Conservation (phyloP, 805 yeast genomes). For the Cyberlindnera xylosilytica region DNA sequence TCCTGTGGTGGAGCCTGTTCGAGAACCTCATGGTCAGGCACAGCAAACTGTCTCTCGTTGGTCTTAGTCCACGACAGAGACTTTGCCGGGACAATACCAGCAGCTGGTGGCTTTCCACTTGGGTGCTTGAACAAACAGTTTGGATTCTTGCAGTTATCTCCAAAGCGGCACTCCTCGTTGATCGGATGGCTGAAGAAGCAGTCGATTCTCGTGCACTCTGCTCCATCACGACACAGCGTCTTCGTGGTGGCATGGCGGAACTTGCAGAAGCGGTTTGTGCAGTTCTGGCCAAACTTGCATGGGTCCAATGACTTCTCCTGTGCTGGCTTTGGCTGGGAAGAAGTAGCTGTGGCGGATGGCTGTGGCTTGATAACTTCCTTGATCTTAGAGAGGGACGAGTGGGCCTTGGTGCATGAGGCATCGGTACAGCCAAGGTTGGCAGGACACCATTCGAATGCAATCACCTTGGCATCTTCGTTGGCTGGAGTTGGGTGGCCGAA, state of each 20-base stretch:
- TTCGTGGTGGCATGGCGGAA: constrained; percentile 79
- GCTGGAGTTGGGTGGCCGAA: constrained; percentile 93
- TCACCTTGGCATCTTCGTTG: constrained; percentile 67
- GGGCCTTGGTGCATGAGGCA: constrained; percentile 66
- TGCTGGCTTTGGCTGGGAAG: constrained; percentile 17
- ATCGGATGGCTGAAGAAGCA: constrained; percentile 84
- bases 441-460: constrained; percentile 72
- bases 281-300: constrained; percentile 74
- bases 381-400: constrained; percentile 68
- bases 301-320: constrained; percentile 64
- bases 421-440: constrained; percentile 64
- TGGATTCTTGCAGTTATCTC: constrained; percentile 66
- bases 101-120: constrained; percentile 52
- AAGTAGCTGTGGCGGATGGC: constrained; percentile 12
- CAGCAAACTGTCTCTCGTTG: constrained; percentile 69
- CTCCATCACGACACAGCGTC: constrained; percentile 79
- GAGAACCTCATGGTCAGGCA: constrained; percentile 68
- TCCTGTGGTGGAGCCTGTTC: constrained; percentile 60
- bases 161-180: constrained; percentile 76
- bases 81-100: constrained; percentile 13
- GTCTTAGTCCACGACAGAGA: constrained; percentile 36
- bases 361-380: constrained; percentile 32
- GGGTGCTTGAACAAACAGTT: constrained; percentile 80
- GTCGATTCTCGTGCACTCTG: constrained; percentile 71
- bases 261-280: constrained; percentile 77